Evolutionary conservation across 1,284 basidiomycete genomes (phyloP), one percentile per base, ranked within the genome.

Genomic region (Lignosus rhinocerotis): DNA sequence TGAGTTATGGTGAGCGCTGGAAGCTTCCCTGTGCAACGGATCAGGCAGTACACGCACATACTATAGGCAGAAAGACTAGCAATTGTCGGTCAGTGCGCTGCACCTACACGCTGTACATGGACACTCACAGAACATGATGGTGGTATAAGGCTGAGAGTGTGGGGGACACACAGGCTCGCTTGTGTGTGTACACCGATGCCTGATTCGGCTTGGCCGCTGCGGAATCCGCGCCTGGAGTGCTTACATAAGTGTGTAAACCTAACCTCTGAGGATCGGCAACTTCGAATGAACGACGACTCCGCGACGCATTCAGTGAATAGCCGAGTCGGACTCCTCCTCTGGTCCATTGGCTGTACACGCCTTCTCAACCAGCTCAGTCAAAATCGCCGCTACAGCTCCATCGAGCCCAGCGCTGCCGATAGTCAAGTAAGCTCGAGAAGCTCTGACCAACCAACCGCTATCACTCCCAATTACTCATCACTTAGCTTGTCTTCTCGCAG

Each of bases 31-130:
- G 43, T 10, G 25, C 32, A 44, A 34, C 31, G 9, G 36, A 38
- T 16, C 21, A 38, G 44, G 38, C 31, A 9, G 12, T 32, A 47
- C 19, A 76, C 80, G 67, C 60, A 83, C 81, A 71, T 25, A 75
- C 56, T 57, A 83, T 73, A 25, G 82, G 81, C 14, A 83, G 58
- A 60, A 77, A 83, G 59, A 82, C 81, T 82, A 62, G 2, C 36
- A 7, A 56, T 10, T 32, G 11, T 4, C 21, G 19, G 42, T 65
- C 52, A 63, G 61, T 30, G 25, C 19, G 19, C 44, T n/a, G 16
- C n/a, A 21, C 14, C 19, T 6, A 21, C n/a, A 2, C 9, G 31
- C 39, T 21, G 12, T 16, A 14, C 25, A 50, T n/a, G 16, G 1
- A 11, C n/a, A 69, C 76, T 70, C 55, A 78, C 76, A 70, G 42